Base-by-base conservation (phyloP, 305 asterid genomes). In the Plantago lanceolata region DNA sequence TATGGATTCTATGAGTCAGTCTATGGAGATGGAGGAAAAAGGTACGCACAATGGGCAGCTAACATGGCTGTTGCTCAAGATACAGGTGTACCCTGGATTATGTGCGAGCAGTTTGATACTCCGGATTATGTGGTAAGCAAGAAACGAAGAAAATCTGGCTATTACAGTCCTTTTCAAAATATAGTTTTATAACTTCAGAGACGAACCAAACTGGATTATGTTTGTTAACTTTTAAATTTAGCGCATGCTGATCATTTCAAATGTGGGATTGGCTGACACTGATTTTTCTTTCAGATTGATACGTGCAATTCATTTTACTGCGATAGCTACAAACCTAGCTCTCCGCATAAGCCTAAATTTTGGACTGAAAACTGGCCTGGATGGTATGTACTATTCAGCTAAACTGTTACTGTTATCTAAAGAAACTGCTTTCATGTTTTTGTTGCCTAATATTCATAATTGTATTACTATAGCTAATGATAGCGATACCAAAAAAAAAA, bases 331-430 rank as follows among this genome's bases (percentile, higher is more conserved):
- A 86, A 84, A 70, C 96, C 96, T 70, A 71, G 73, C 67, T 81
- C 1, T 1, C 87, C 64, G 94, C 96, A 48, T 68, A 81, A 24
- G 75, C 97, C 97, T 50, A 88, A 84, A 76, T 68, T 90, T 61
- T 90, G 97, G 97, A 90, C 97, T 16, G 97, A 90, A 74, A 90
- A 88, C 76, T 90, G 97, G 96, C 96, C 97, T 43, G 97, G 97
- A 73, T 90, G 97, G 97, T 90, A 83, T 37, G 78, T 74, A 56
- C 29, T 40, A 59, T 51, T 75, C 29, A 35, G 9, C 57, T 29
- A 58, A 51, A 35, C 33, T 16, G 13, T 33, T 57, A 17, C 71
- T 56, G 48, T 64, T 70, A 11, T 54, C 18, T 61, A 43, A 2
- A 40, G 45, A 40, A 9, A 51, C 73, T 65, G 33, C 59, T 26